A percentile compares a stretch with the other conserved stretches of the same genome.
Conservation (phyloP, 495 filamentous ascomycete genomes). For the Hypoxylon trugodes region DNA sequence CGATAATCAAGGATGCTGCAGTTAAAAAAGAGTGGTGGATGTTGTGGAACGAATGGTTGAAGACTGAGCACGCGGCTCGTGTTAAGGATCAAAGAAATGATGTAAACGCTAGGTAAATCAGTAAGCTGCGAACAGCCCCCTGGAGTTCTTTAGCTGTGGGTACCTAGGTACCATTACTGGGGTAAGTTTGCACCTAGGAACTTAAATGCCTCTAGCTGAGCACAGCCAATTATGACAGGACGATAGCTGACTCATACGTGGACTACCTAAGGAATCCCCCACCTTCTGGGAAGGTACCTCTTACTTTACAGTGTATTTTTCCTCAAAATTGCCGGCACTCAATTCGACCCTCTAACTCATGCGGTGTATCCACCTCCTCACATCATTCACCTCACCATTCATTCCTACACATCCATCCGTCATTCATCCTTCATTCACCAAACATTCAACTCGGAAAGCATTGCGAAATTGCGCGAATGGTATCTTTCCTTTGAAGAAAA, state of each 20-base stretch:
- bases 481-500: background rate
- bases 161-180: no score
- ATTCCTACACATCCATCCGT: no score
- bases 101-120: constrained; percentile 28
- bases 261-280: constrained; percentile 32
- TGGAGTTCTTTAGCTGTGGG: no score
- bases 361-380: no score
- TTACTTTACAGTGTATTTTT: no score
- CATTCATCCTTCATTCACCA: background rate
- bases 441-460: constrained; percentile 11
- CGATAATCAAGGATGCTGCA: background rate
- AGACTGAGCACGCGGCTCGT: constrained; percentile 16
- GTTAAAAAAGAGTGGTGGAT: background rate
- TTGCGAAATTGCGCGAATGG: background rate
- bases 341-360: background rate
- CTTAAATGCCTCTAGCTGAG: no score
- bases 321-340: constrained; percentile 3
- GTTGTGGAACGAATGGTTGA: background rate
- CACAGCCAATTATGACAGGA: background rate
- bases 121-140: background rate
- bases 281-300: no score
- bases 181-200: no score
- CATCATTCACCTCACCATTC: background rate
- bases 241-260: background rate
- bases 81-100: constrained; percentile 27